Percentiles rank a stretch among this genome's conserved stretches.
Evolutionary conservation across 495 filamentous ascomycete genomes (phyloP).

Genomic region (Copromyces sp.): DNA sequence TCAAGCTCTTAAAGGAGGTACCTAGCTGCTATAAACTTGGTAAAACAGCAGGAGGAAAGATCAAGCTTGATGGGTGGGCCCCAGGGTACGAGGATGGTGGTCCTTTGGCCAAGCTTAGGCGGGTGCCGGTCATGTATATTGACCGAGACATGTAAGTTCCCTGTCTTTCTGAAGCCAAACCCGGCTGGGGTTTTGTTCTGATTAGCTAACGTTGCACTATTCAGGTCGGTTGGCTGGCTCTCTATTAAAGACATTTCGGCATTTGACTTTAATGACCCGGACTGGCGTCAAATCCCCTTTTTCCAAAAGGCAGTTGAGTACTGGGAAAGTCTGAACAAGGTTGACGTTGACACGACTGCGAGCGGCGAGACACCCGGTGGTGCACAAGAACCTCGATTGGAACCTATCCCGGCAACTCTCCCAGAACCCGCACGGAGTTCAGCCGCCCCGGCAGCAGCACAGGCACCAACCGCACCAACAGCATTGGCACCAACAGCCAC

Average conservation of each 20-base stretch:
- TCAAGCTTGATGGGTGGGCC: slow-evolving; percentile 29
- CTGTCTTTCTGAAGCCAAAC: background rate
- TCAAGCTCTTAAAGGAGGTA: slow-evolving; percentile 22
- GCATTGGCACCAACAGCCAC: background rate
- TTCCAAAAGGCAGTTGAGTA: slow-evolving; percentile 11
- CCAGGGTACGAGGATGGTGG: slow-evolving; percentile 31
- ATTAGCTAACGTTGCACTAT: slow-evolving; percentile 5
- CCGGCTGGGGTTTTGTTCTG: background rate
- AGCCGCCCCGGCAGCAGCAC: background rate
- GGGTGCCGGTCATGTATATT: slow-evolving; percentile 35
- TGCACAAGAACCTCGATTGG: background rate
- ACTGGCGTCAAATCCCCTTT: slow-evolving; percentile 6
- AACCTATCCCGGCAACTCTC: background rate
- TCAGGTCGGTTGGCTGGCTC: slow-evolving; percentile 19
- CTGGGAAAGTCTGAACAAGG: background rate
- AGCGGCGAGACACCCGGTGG: background rate
- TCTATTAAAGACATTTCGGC: slow-evolving; percentile 12
- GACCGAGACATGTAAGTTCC: slow-evolving; percentile 19
- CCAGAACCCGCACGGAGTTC: background rate
- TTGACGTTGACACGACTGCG: background rate
- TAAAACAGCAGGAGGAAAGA: background rate
- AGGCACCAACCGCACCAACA: background rate
- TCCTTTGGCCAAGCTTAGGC: slow-evolving; percentile 18
- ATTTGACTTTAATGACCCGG: slow-evolving; percentile 18
- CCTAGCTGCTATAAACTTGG: slow-evolving; percentile 30